Conservation (phyloP, 441 rosid species). For the Populus hybrid region DNA sequence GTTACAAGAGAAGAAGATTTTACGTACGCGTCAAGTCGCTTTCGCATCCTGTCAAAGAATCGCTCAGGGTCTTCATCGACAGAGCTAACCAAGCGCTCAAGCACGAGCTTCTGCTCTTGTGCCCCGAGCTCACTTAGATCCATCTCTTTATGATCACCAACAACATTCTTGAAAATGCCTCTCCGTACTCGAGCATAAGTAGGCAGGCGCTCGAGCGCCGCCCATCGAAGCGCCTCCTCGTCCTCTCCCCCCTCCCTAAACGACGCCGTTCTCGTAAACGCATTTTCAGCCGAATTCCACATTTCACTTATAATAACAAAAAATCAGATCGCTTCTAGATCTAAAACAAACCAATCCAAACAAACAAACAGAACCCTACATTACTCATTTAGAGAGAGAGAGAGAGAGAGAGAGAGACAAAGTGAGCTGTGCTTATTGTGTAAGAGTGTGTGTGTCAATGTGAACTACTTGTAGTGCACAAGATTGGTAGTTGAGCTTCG, state of each 20-base stretch:
- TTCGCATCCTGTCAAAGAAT: slow-evolving; percentile 81
- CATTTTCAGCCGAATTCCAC: slow-evolving; percentile 92
- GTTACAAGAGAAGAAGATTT: not conserved
- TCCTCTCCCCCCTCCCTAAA: slow-evolving; percentile 61
- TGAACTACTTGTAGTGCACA: slow-evolving; percentile 12
- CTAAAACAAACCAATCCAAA: not conserved
- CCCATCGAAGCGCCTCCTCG: slow-evolving; percentile 94
- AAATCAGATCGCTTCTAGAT: slow-evolving; percentile 3
- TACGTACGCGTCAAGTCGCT: slow-evolving; percentile 72
- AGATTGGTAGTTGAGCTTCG: slow-evolving; percentile 58
- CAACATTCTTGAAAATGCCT: slow-evolving; percentile 68
- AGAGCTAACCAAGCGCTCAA: slow-evolving; percentile 67
- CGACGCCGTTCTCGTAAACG: slow-evolving; percentile 64
- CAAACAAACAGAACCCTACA: slow-evolving; percentile 10
- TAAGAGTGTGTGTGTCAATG: not conserved
- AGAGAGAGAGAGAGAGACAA: slow-evolving; percentile 10
- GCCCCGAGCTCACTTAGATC: slow-evolving; percentile 65
- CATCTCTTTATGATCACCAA: slow-evolving; percentile 65
- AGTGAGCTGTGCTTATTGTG: slow-evolving; percentile 4
- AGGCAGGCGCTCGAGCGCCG: slow-evolving; percentile 88
- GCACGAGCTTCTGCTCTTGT: slow-evolving; percentile 68
- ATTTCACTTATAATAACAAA: slow-evolving; percentile 26
- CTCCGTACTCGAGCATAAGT: slow-evolving; percentile 71
- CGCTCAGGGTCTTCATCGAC: slow-evolving; percentile 80
- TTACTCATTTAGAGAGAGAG: not conserved